These are phyloP conservation scores for Apiotrichum porosum DNA, from an alignment of 1,284 basidiomycete genomes.

Conservation along the genomic window DNA sequence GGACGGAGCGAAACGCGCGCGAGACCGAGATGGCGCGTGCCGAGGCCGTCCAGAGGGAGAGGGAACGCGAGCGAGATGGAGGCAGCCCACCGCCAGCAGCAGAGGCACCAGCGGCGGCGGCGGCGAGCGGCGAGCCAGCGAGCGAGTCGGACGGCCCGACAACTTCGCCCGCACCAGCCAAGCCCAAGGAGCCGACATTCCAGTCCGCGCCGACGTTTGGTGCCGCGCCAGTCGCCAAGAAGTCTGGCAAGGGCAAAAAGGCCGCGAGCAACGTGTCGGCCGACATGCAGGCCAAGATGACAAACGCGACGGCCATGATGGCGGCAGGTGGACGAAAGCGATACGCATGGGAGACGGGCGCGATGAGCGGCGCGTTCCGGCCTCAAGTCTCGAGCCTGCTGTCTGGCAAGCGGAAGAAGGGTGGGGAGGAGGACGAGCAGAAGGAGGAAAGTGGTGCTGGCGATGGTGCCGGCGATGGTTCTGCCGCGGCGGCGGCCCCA, in stretches of 20 bases:
- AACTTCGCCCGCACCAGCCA: background rate
- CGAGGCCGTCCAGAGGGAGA: conserved; percentile 10
- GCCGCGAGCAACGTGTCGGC: conserved; percentile 26
- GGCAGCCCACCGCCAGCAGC: background rate
- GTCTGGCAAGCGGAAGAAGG: conserved; percentile 24
- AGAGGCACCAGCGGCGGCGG: background rate
- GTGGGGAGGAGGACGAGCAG: background rate
- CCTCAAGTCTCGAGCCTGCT: conserved; percentile 12
- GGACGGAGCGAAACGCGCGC: conserved; percentile 39
- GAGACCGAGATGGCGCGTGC: conserved; percentile 37
- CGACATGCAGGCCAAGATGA: conserved; percentile 39
- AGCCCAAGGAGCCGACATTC: conserved; percentile 11
- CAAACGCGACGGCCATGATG: conserved; percentile 33
- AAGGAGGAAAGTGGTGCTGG: background rate
- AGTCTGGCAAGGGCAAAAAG: conserved; percentile 13
- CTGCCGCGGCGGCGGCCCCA: conserved; percentile 4
- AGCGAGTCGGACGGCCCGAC: conserved; percentile 1
- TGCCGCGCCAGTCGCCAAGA: conserved; percentile 9
- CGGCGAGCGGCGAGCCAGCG: background rate
- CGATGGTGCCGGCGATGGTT: background rate
- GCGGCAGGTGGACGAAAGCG: conserved; percentile 17
- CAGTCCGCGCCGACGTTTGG: conserved; percentile 20
- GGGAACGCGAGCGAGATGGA: conserved; percentile 4
- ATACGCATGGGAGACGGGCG: conserved; percentile 40
- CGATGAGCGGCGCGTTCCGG: conserved; percentile 5